These are phyloP conservation scores for Claviceps arundinis DNA, from an alignment of 2,329 filamentous ascomycete genomes.

Conservation along the genomic window DNA sequence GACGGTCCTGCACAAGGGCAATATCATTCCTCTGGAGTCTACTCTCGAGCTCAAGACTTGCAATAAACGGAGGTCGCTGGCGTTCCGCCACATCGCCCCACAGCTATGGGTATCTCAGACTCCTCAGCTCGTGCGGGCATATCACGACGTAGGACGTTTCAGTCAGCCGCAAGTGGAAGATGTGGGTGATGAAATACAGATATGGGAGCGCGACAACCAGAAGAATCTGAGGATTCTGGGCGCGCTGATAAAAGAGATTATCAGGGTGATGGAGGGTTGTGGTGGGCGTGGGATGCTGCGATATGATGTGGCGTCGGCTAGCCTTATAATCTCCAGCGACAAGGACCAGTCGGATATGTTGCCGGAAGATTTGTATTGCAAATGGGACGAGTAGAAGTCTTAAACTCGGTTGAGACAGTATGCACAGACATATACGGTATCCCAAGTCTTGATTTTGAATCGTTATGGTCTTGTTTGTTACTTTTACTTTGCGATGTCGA, in stretches of 20 bases:
- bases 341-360: background rate
- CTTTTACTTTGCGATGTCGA: too few relatives aligned
- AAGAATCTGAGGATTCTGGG: constrained; percentile 17
- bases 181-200: constrained; percentile 16
- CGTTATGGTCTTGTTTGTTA: too few relatives aligned
- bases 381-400: constrained; percentile 1
- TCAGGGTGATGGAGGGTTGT: background rate
- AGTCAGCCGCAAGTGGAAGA: constrained; percentile 16
- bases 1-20: constrained; percentile 18
- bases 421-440: too few relatives aligned
- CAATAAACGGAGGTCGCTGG: constrained; percentile 18
- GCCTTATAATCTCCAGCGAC: background rate
- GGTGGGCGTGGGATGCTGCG: background rate
- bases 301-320: background rate
- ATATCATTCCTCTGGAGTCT: constrained; percentile 17
- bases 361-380: constrained; percentile 1
- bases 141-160: constrained; percentile 25
- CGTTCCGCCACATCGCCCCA: constrained; percentile 20
- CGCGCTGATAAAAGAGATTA: constrained; percentile 15
- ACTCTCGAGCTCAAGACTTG: constrained; percentile 34
- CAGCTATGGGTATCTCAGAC: constrained; percentile 35
- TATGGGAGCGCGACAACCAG: constrained; percentile 24
- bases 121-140: constrained; percentile 30
- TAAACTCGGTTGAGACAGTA: too few relatives aligned
- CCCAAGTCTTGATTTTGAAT: too few relatives aligned